Evolutionary conservation across 495 filamentous ascomycete genomes (phyloP).

Genomic region (Annulohypoxylon moriforme): DNA sequence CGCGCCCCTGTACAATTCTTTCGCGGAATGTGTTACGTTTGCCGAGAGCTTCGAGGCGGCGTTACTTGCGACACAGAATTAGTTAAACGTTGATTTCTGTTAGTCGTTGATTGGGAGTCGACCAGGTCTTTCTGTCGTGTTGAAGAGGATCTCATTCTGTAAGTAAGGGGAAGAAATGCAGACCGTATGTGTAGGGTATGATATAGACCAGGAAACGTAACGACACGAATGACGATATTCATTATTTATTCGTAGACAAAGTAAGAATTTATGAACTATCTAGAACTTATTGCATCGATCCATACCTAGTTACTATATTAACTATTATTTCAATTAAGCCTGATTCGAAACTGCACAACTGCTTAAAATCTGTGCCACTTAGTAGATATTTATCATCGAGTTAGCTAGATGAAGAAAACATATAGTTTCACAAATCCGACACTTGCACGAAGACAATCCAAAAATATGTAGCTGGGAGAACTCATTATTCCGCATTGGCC

Average conservation of each 20-base stretch:
- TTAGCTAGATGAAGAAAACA: neutral
- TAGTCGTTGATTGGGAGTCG: neutral
- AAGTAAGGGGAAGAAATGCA: neutral
- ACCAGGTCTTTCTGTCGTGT: neutral
- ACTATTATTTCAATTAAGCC: too few relatives aligned
- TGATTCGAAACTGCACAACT: neutral
- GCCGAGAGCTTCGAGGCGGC: conserved; percentile 69
- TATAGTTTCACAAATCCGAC: neutral
- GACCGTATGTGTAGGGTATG: conserved; percentile 25
- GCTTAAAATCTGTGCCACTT: neutral
- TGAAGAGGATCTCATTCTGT: neutral
- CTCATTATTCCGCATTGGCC: neutral
- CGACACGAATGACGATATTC: conserved; percentile 15
- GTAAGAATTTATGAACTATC: too few relatives aligned
- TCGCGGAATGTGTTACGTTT: conserved; percentile 81
- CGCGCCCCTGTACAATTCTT: conserved; percentile 89
- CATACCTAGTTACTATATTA: too few relatives aligned
- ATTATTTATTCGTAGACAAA: neutral
- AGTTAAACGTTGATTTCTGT: neutral
- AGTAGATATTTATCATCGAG: neutral
- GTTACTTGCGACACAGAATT: conserved; percentile 51
- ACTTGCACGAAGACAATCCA: neutral
- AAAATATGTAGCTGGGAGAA: neutral
- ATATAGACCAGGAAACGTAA: conserved; percentile 6
- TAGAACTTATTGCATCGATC: too few relatives aligned